Percentiles rank a stretch among this genome's conserved stretches.
Evolutionary conservation across 306 rosid genomes (phyloP).

Genomic region (Prunus padus): DNA sequence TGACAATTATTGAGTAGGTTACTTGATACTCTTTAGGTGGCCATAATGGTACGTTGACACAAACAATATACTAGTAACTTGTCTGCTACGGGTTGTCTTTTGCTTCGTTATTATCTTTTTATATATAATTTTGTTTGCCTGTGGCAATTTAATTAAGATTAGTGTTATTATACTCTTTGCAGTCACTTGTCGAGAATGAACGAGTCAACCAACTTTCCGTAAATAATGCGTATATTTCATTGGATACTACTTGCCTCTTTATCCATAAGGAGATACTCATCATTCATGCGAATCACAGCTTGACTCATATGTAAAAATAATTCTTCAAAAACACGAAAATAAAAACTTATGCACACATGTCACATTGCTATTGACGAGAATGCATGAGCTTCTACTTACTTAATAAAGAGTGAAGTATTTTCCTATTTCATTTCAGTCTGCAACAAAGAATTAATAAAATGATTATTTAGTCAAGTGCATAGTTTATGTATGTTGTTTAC

Average conservation of each 20-base stretch:
- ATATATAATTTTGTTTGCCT: not conserved
- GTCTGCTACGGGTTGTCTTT: not conserved
- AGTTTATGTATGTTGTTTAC: not conserved
- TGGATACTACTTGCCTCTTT: too few species aligned
- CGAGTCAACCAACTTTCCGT: not conserved
- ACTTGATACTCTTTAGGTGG: not conserved
- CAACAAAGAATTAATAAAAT: not conserved
- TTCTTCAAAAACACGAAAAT: too few species aligned
- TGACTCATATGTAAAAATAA: too few species aligned
- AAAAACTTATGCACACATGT: too few species aligned
- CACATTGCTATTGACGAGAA: fast-evolving
- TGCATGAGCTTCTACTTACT: fast-evolving
- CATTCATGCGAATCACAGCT: fast-evolving
- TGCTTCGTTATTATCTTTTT: not conserved
- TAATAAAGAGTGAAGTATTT: too few species aligned
- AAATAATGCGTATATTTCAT: not conserved
- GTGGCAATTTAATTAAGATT: not conserved
- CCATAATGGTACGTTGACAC: not conserved
- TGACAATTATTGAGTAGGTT: slow-evolving; percentile 18
- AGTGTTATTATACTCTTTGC: not conserved
- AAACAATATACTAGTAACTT: not conserved
- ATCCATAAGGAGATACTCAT: too few species aligned
- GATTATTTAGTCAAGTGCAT: not conserved
- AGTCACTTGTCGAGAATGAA: not conserved
- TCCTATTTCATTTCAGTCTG: not conserved